These are phyloP conservation scores for Bassia scoparia DNA, from an alignment of 148 eudicot species.

Conservation along the genomic window DNA sequence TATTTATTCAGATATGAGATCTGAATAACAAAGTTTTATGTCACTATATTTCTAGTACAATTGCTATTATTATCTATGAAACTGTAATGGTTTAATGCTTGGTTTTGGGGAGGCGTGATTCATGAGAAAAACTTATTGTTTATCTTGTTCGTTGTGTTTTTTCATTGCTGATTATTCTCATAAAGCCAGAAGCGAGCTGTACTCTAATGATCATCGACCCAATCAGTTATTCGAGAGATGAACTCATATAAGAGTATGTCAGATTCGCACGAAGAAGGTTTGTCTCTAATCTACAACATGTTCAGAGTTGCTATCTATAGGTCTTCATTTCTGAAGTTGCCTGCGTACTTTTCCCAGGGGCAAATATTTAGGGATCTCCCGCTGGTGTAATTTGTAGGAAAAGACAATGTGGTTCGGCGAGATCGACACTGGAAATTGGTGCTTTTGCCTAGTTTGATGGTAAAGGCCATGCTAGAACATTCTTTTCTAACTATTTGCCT, in stretches of 20 bases:
- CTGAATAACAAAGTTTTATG: no score
- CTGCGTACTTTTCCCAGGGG: no score
- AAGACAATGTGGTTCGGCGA: slow-evolving; percentile 71
- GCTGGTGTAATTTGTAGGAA: slow-evolving; percentile 78
- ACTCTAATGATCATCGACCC: slow-evolving; percentile 73
- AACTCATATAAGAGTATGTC: slow-evolving; percentile 63
- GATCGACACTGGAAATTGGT: slow-evolving; percentile 40
- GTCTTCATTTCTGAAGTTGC: no score
- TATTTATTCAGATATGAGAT: no score
- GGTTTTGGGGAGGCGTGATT: not conserved
- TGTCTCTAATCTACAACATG: slow-evolving; percentile 6
- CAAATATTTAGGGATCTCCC: slow-evolving; percentile 89
- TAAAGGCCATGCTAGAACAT: slow-evolving; percentile 82
- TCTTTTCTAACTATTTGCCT: no score
- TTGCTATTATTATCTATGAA: no score
- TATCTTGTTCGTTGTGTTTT: not conserved
- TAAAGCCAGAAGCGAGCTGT: slow-evolving; percentile 31
- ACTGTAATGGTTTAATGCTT: not conserved
- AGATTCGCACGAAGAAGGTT: slow-evolving; percentile 72
- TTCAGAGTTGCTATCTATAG: not conserved
- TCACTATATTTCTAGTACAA: no score
- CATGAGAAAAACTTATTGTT: not conserved
- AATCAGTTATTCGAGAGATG: slow-evolving; percentile 52
- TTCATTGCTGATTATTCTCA: slow-evolving; percentile 35
- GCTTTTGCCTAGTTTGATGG: slow-evolving; percentile 74